Percentiles rank a stretch among this genome's conserved stretches.
These are phyloP conservation scores for Leptodermis oblonga DNA, from an alignment of 257 asterid genomes.

Conservation along the genomic window DNA sequence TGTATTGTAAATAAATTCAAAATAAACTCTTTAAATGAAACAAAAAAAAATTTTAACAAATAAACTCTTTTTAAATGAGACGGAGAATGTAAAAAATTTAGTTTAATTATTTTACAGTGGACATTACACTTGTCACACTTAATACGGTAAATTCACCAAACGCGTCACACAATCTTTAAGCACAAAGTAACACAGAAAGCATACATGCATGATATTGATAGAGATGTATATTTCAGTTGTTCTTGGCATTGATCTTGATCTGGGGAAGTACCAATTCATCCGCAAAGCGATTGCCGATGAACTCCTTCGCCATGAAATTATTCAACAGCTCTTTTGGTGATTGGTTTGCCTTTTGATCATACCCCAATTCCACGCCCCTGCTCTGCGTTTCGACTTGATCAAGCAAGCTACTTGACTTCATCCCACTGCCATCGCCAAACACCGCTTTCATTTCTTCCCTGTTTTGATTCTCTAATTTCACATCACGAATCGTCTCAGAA, in stretches of 20 bases:
- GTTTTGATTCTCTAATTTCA: constrained; percentile 27
- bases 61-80: too few relatives aligned
- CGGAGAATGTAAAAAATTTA: too few relatives aligned
- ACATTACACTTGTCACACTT: too few relatives aligned
- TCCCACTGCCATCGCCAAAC: neutral
- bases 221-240: constrained; percentile 5
- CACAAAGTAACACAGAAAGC: too few relatives aligned
- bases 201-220: neutral
- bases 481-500: constrained; percentile 27
- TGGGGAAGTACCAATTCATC: constrained; percentile 30
- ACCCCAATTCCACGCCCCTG: constrained; percentile 3
- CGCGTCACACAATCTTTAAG: too few relatives aligned
- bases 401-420: neutral
- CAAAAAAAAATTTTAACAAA: too few relatives aligned
- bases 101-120: too few relatives aligned
- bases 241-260: constrained; percentile 15
- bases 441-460: constrained; percentile 7
- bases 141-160: too few relatives aligned
- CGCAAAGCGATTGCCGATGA: constrained; percentile 23
- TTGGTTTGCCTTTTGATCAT: neutral
- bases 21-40: too few relatives aligned
- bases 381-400: constrained; percentile 17
- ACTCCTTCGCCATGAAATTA: constrained; percentile 34
- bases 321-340: constrained; percentile 35
- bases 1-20: too few relatives aligned